Evolutionary conservation across 345 rosid species (phyloP), one percentile per base, ranked within the genome.

Genomic region (Cochlearia excelsa): DNA sequence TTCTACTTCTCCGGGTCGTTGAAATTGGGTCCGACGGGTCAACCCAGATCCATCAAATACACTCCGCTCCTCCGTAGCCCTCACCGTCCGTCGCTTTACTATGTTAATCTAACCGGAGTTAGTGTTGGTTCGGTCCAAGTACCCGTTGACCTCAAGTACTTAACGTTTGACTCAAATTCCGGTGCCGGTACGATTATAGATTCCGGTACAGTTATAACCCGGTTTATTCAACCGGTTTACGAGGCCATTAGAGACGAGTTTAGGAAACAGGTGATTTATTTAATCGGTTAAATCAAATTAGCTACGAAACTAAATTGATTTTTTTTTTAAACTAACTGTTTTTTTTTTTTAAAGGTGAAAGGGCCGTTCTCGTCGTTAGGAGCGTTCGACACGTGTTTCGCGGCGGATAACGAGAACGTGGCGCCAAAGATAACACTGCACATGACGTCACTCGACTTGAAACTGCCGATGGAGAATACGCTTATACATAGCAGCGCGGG

Each of bases 151-250:
- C 73, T 72, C 3, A 75, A 63, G 10, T 73, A 37, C 26, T 72
- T 85, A 11, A 9, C 74, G 3, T 82, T 91, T 51, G 66, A 87
- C 85, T 77, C 91, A 0, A 74, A 5, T 38, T 73, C 96, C 0
- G 96, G 96, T 1, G 82, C 91, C 0, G 94, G 96, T 4, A 91
- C 97, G 27, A 78, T 87, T 38, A 75, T 90, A 2, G 97, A 90
- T 35, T 90, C 95, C 26, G 97, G 97, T 1, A 85, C 94, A 0
- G 96, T 87, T 0, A 86, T 90, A 45, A 91, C 98, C 72, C 86
- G 96, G 37, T 88, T 91, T 30, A 59, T 64, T 7, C 74, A 72
- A 48, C 88, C 94, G 30, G 50, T 82, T 35, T 91, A 91, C 66
- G 47, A 45, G 1, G 86, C 86, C 9, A 66, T 78, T 11, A 74